phyloP scores from a whole-genome alignment of 768 basidiomycete species.

The Paxillus ammoniavirescens region DNA sequence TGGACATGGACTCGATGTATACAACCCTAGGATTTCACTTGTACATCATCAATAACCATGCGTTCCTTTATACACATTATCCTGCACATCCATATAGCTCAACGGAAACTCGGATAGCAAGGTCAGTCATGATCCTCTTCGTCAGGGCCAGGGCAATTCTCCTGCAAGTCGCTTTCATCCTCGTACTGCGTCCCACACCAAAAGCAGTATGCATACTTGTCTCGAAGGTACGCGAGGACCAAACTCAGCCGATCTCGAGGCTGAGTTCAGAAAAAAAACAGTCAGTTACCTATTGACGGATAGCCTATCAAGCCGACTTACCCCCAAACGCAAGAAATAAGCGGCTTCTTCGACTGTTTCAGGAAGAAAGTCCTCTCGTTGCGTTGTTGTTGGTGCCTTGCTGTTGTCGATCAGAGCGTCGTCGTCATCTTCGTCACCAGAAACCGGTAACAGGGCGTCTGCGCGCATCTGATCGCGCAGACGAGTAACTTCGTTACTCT shows the following conservation, averaged over 20 bases:
- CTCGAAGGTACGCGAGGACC: constrained; percentile 72
- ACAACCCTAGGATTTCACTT: constrained; percentile 26
- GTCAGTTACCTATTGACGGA: constrained; percentile 11
- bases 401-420: constrained; percentile 23
- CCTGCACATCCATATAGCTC: neutral
- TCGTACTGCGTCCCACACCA: constrained; percentile 85
- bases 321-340: constrained; percentile 66
- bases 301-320: constrained; percentile 28
- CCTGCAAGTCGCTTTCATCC: constrained; percentile 54
- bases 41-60: constrained; percentile 28
- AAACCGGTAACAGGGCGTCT: constrained; percentile 61
- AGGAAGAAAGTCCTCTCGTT: constrained; percentile 40
- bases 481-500: constrained; percentile 37
- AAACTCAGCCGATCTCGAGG: constrained; percentile 66
- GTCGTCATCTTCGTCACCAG: constrained; percentile 35
- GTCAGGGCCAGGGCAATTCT: constrained; percentile 68
- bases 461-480: constrained; percentile 72
- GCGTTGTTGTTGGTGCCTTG: constrained; percentile 17
- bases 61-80: constrained; percentile 12
- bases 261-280: constrained; percentile 38
- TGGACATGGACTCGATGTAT: constrained; percentile 19
- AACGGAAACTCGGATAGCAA: neutral
- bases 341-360: constrained; percentile 65
- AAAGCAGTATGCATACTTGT: constrained; percentile 75
- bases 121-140: constrained; percentile 79